phyloP scores from a whole-genome alignment of 805 yeast species.

The Nakazawaea wickerhamii region DNA sequence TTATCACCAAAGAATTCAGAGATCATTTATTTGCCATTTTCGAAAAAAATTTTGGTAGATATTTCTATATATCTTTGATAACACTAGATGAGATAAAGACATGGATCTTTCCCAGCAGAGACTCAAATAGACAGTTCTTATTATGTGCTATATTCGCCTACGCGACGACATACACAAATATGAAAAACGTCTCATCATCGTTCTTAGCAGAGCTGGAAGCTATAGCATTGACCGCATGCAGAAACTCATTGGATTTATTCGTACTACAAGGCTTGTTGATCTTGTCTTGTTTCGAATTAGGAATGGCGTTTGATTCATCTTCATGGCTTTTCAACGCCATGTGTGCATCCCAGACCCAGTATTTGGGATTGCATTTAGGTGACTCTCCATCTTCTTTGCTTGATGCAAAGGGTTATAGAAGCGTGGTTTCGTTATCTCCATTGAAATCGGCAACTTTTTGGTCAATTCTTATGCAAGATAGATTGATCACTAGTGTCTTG shows the following conservation, averaged over 20 bases:
- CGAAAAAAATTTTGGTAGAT: constrained; percentile 22
- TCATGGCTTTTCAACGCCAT: constrained; percentile 30
- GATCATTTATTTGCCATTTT: constrained; percentile 17
- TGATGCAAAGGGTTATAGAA: too few relatives aligned
- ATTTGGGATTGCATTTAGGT: constrained; percentile 21
- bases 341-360: constrained; percentile 26
- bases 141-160: constrained; percentile 25
- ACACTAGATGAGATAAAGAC: constrained; percentile 19
- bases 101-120: constrained; percentile 25
- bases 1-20: constrained; percentile 11
- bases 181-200: constrained; percentile 12
- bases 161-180: constrained; percentile 20
- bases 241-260: constrained; percentile 18
- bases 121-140: constrained; percentile 24
- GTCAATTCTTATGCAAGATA: constrained; percentile 28
- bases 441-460: constrained; percentile 23
- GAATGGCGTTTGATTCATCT: constrained; percentile 26
- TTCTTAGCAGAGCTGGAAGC: constrained; percentile 23
- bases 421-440: constrained; percentile 15
- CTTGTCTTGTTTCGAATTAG: constrained; percentile 27
- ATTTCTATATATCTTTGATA: constrained; percentile 21
- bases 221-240: constrained; percentile 20
- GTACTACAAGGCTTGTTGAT: constrained; percentile 25
- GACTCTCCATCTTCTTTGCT: background rate
- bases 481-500: constrained; percentile 27